phyloP scores from a whole-genome alignment of 352 stramenopile species.

The Pythium pyrilobum region DNA sequence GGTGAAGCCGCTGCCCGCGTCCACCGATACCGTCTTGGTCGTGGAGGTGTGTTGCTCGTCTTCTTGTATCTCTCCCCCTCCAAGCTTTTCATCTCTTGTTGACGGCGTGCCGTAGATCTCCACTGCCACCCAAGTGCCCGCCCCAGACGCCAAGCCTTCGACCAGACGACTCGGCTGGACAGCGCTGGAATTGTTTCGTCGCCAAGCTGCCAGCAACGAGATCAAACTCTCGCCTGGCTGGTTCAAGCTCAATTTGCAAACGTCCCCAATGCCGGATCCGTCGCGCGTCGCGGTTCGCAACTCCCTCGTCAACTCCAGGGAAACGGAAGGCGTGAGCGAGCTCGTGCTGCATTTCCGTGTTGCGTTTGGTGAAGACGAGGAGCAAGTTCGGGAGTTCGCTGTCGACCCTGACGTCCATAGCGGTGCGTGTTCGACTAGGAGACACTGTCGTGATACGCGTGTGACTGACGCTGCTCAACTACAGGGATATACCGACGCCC shows the following conservation, averaged over 20 bases:
- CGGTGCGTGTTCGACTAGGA: too few species aligned
- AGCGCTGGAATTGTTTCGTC: slow-evolving; percentile 20
- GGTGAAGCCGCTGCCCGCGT: slow-evolving; percentile 18
- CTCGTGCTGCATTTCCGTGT: slow-evolving; percentile 19
- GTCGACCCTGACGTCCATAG: slow-evolving; percentile 14
- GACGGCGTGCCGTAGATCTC: slow-evolving; percentile 7
- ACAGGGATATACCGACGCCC: too few species aligned
- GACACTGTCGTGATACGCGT: too few species aligned
- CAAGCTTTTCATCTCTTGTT: neutral
- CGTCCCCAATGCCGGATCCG: slow-evolving; percentile 24
- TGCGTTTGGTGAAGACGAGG: slow-evolving; percentile 2
- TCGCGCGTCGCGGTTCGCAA: neutral
- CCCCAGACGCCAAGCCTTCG: neutral
- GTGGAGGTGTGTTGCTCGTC: slow-evolving; percentile 18
- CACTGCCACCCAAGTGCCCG: neutral
- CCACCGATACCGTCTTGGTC: slow-evolving; percentile 1
- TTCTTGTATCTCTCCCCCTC: neutral
- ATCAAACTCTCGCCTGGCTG: slow-evolving; percentile 10
- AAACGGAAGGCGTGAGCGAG: neutral
- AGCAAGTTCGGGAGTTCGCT: neutral
- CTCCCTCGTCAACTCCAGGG: neutral
- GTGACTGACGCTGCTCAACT: too few species aligned
- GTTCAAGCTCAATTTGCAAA: slow-evolving; percentile 17
- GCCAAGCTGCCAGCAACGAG: neutral
- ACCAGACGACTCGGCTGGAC: slow-evolving; percentile 23